phyloP scores from a whole-genome alignment of 2,329 filamentous ascomycete genomes.

The Colletotrichum somersetense region DNA sequence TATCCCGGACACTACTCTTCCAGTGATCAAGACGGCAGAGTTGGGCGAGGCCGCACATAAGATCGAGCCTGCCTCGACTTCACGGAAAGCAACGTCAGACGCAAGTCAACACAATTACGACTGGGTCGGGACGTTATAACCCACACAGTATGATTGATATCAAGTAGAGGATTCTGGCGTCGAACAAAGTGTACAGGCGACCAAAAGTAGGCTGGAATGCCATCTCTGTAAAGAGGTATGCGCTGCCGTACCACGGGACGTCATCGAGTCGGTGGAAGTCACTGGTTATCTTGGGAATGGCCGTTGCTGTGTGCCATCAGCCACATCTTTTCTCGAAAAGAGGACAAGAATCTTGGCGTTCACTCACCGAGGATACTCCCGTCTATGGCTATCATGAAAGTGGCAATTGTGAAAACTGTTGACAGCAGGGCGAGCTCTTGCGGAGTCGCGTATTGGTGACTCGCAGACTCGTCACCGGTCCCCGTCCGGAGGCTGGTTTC shows the following conservation, averaged over 20 bases:
- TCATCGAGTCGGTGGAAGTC: slow-evolving; percentile 64
- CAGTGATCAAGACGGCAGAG: not conserved
- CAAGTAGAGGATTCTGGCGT: slow-evolving; percentile 46
- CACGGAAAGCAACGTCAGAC: not conserved
- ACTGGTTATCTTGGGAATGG: slow-evolving; percentile 63
- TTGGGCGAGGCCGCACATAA: slow-evolving; percentile 2
- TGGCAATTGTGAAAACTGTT: slow-evolving; percentile 4
- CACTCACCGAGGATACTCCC: slow-evolving; percentile 7
- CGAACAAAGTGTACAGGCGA: slow-evolving; percentile 16
- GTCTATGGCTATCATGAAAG: slow-evolving; percentile 17
- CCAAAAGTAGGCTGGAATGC: slow-evolving; percentile 8
- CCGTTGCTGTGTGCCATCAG: slow-evolving; percentile 40
- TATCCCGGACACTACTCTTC: not conserved
- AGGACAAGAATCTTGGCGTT: too few relatives aligned
- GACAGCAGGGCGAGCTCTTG: slow-evolving; percentile 6
- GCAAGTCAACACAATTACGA: too few relatives aligned
- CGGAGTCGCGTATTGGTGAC: not conserved
- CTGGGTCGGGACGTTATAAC: not conserved
- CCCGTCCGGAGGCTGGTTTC: not conserved
- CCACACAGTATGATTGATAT: slow-evolving; percentile 49
- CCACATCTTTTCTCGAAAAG: too few relatives aligned
- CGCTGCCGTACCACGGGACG: slow-evolving; percentile 68
- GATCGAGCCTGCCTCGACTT: slow-evolving; percentile 2
- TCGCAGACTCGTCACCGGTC: not conserved
- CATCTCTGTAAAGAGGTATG: slow-evolving; percentile 52